A percentile compares a stretch with the other conserved stretches of the same genome.
Evolutionary conservation across 805 yeast genomes (phyloP).

Genomic region (Pichia eremophila): DNA sequence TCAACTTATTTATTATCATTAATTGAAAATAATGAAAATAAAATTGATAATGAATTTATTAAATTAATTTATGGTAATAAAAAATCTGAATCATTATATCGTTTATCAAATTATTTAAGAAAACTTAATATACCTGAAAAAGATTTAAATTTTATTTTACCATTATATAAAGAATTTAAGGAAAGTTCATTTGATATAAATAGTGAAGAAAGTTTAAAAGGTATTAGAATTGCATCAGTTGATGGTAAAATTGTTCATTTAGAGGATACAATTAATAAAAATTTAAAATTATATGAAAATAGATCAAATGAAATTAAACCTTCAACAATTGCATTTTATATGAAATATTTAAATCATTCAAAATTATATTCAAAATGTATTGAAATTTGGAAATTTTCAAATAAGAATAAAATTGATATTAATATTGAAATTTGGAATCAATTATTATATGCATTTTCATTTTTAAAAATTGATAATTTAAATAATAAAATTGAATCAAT

Average conservation of each 20-base stretch:
- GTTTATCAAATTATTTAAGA: neutral
- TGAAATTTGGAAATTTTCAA: conserved; percentile 12
- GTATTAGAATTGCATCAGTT: conserved; percentile 2
- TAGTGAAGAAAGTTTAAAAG: conserved; percentile 18
- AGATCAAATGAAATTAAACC: conserved; percentile 8
- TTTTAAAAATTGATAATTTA: conserved; percentile 18
- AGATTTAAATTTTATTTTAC: conserved; percentile 3
- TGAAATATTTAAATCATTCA: conserved; percentile 10
- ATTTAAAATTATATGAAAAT: conserved; percentile 3
- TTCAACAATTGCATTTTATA: conserved; percentile 7
- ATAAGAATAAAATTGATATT: conserved; percentile 24
- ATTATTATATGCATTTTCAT: conserved; percentile 31
- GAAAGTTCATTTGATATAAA: conserved; percentile 22
- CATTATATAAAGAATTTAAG: conserved; percentile 3
- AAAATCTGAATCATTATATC: neutral
- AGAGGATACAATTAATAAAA: conserved; percentile 3
- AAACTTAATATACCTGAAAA: conserved; percentile 3
- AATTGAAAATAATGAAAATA: conserved; percentile 7
- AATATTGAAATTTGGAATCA: conserved; percentile 47
- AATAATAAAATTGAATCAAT: conserved; percentile 32
- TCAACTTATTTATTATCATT: conserved; percentile 15
- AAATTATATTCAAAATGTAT: conserved; percentile 7
- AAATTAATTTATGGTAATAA: conserved; percentile 10
- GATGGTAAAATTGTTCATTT: conserved; percentile 7
- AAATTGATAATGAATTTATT: conserved; percentile 17